Conservation (phyloP, 1,284 basidiomycete genomes). For the Tetrapyrgos nigripes region DNA sequence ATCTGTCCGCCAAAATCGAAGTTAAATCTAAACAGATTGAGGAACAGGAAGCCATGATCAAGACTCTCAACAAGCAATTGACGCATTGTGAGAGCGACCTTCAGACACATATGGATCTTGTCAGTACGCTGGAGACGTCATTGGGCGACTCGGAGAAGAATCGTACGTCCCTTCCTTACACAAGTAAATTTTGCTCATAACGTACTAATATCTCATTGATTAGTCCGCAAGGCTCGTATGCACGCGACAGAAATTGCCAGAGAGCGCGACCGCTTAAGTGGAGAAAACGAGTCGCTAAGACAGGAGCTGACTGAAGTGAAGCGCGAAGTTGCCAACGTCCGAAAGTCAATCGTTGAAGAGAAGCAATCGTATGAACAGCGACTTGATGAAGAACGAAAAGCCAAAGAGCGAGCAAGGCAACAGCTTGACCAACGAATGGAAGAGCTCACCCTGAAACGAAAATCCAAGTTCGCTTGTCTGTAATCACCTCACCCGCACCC, state of each 20-base stretch:
- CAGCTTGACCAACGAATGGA: conserved; percentile 88
- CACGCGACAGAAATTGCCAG: conserved; percentile 87
- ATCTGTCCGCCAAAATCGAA: conserved; percentile 65
- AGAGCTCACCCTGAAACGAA: conserved; percentile 75
- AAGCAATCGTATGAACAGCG: conserved; percentile 83
- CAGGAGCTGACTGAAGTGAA: conserved; percentile 77
- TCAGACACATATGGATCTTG: conserved; percentile 91
- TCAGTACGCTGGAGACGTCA: conserved; percentile 81
- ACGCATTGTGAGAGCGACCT: conserved; percentile 91
- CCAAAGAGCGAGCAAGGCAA: conserved; percentile 82
- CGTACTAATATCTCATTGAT: conserved; percentile 15
- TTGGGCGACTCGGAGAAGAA: conserved; percentile 91
- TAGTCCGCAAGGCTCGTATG: conserved; percentile 89
- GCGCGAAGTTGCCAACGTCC: conserved; percentile 77
- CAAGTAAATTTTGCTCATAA: conserved; percentile 17
- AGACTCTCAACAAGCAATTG: conserved; percentile 90
- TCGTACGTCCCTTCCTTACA: conserved; percentile 59
- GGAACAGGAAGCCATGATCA: conserved; percentile 90
- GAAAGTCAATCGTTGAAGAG: conserved; percentile 82
- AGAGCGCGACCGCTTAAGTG: conserved; percentile 78
- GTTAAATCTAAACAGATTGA: conserved; percentile 79
- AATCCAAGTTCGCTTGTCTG: conserved; percentile 86
- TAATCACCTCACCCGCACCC: conserved; percentile 43
- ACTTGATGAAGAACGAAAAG: conserved; percentile 82
- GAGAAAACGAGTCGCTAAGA: conserved; percentile 69